Evolutionary conservation across 176 grass and related monocot species (phyloP), one percentile per base, ranked within the genome.

Genomic region (Miscanthus lutarioriparius): DNA sequence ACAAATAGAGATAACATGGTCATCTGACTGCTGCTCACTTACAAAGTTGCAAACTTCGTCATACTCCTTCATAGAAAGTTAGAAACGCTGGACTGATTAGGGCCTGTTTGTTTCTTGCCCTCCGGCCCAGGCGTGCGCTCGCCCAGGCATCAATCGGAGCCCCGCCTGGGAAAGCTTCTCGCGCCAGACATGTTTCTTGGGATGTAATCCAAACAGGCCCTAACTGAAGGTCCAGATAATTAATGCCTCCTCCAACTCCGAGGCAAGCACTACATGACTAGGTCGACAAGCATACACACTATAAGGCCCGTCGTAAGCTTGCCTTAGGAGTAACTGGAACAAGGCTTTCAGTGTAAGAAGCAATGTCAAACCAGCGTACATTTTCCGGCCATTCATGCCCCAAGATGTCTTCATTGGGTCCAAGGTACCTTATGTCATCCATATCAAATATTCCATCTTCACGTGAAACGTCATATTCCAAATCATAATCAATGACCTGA

Each of bases 291-390:
- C 4, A 51, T 51, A 7, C 48, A 51, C 49, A 69, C 22, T 39
- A 39, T 22, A 39, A 70, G 35, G 67, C 35, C 19, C 48, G 19
- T 70, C 48, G 19, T 70, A 38, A 70, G 10, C 36, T 40, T 20
- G 23, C 68, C 51, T 33, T 82, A 20, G 67, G 10, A 22, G 36
- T 15, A 73, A 82, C 19, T 32, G 68, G 37, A 62, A 82, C 80
- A 62, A 82, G 80, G 68, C 80, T 82, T 82, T 72, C 37, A 0
- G 68, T 62, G 51, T 73, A 73, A 22, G 53, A n/a, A n/a, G 44
- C 8, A 33, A 73, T 10, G 10, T 73, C 68, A 28, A 72, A 82
- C 16, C 3, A 53, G 22, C 7, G 17, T 73, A 72, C 16, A 32
- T 62, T 27, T 73, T 63, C 4, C 44, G 41, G 41, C 49, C 80